Evolutionary conservation across 345 rosid genomes (phyloP).

Genomic region (Pugionium cornutum): DNA sequence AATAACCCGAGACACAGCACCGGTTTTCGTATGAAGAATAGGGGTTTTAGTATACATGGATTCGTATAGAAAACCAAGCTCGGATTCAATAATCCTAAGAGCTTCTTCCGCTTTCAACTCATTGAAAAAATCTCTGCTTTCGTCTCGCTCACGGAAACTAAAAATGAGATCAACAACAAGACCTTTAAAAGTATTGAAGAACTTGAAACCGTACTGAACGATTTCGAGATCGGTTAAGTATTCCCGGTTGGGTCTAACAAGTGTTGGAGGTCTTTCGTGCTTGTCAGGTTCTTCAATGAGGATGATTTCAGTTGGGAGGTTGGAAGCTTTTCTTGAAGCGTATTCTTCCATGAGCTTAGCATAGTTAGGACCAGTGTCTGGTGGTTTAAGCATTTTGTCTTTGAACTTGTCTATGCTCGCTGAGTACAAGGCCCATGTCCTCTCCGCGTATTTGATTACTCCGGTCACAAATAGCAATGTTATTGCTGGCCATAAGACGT

Average conservation of each 20-base stretch:
- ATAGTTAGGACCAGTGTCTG: conserved; percentile 39
- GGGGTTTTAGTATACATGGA: conserved; percentile 55
- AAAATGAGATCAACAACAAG: conserved; percentile 59
- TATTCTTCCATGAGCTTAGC: conserved; percentile 40
- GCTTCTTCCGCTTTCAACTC: conserved; percentile 40
- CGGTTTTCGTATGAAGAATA: conserved; percentile 42
- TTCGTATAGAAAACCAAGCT: conserved; percentile 66
- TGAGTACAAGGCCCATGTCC: conserved; percentile 43
- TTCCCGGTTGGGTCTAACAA: not conserved
- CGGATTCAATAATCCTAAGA: conserved; percentile 53
- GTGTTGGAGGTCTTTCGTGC: conserved; percentile 16
- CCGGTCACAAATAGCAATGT: conserved; percentile 44
- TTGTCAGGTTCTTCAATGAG: conserved; percentile 19
- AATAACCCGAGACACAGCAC: conserved; percentile 38
- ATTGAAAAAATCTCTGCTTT: conserved; percentile 51
- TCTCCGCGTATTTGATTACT: conserved; percentile 45
- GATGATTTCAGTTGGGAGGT: conserved; percentile 26
- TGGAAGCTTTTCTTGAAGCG: conserved; percentile 2
- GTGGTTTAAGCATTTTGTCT: conserved; percentile 29
- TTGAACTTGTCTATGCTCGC: conserved; percentile 43
- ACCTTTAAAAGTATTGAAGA: conserved; percentile 52
- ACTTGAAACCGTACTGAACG: conserved; percentile 43
- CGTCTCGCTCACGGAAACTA: conserved; percentile 53
- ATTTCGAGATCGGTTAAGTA: conserved; percentile 25
- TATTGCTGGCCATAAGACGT: conserved; percentile 22